Evolutionary conservation across 2,329 filamentous ascomycete genomes (phyloP).

Genomic region (Colletotrichum lupini): DNA sequence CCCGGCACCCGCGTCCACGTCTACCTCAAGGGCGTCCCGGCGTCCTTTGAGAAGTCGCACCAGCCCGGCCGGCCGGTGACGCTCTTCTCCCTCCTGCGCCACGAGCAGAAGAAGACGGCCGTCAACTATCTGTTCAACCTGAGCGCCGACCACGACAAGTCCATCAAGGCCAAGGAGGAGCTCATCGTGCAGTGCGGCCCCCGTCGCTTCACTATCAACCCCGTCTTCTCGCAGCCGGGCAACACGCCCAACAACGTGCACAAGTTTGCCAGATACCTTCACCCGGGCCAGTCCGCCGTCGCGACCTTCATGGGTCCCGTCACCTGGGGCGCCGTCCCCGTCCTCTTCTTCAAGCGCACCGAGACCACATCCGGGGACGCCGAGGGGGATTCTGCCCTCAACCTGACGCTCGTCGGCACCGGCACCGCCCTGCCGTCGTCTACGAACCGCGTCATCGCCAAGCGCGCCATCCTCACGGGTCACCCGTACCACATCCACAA

Average conservation of each 20-base stretch:
- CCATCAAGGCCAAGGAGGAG: constrained; percentile 92
- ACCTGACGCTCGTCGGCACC: constrained; percentile 81
- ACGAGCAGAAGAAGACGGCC: constrained; percentile 93
- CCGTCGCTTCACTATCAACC: constrained; percentile 87
- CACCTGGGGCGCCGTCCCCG: constrained; percentile 92
- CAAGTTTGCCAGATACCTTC: constrained; percentile 93
- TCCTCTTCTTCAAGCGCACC: constrained; percentile 83
- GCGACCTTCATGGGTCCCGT: constrained; percentile 91
- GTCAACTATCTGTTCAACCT: constrained; percentile 92
- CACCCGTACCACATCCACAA: constrained; percentile 99
- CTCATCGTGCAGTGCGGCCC: constrained; percentile 92
- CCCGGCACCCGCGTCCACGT: constrained; percentile 87
- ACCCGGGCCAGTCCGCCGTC: constrained; percentile 89
- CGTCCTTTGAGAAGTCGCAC: constrained; percentile 57
- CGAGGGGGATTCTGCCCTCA: constrained; percentile 52
- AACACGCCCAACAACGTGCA: constrained; percentile 96
- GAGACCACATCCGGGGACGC: constrained; percentile 50
- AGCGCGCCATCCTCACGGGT: constrained; percentile 92
- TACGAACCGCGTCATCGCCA: constrained; percentile 85
- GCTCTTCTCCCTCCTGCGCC: constrained; percentile 87
- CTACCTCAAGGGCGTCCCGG: constrained; percentile 69
- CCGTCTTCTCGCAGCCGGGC: constrained; percentile 88
- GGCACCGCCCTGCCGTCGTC: constrained; percentile 86
- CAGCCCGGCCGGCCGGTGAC: constrained; percentile 71
- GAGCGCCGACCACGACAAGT: constrained; percentile 77